Base-by-base conservation (phyloP, 2,329 filamentous ascomycete genomes). In the Gaeumannomyces tritici region DNA sequence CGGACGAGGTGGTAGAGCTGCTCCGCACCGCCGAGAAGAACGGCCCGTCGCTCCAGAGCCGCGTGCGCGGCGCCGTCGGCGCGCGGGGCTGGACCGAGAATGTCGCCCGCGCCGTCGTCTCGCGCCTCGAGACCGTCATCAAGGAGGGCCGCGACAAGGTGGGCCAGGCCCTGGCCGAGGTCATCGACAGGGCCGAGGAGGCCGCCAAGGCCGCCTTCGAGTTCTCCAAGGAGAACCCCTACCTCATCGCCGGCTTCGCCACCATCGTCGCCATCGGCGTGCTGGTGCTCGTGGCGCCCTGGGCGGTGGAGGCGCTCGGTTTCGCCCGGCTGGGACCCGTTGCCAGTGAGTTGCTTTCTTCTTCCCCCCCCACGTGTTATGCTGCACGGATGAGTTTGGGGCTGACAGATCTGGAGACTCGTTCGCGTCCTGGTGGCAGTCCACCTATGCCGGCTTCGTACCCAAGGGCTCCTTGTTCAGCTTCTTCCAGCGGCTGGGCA, bases 401-500 rank as follows among this genome's bases (percentile, higher is more conserved):
- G 15, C 57, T 58, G 21, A 58, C 27, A 11, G 18, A 51, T 51
- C 21, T 58, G 57, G 66, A 68, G 70, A 69, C 7, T 69, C 70
- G 3, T 78, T 77, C 61, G 77, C 77, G 18, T 71, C 76, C 1
- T 67, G 63, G 64, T 79, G 76, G 74, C 73, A 77, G 66, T 63
- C 69, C 0, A 65, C 61, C 1, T 78, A 77, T 66, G 68, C 66
- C 3, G 76, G 75, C 1, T 71, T 71, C 58, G 74, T 79, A 60
- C 73, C 75, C 0, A 73, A 73, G 63, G 70, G 69, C 0, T 75
- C 75, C 5, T 64, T 79, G n/a, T 77, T 77, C 63, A 71, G 72
- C 2, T 79, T 71, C 60, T 73, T 79, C 35, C 76, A 79, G 70
- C 68, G 73, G 15, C 64, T 79, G 63, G 76, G 76, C 0, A 78